These are phyloP conservation scores for Cyberlindnera euphorbiiphila DNA, from an alignment of 805 yeast species.

Conservation along the genomic window DNA sequence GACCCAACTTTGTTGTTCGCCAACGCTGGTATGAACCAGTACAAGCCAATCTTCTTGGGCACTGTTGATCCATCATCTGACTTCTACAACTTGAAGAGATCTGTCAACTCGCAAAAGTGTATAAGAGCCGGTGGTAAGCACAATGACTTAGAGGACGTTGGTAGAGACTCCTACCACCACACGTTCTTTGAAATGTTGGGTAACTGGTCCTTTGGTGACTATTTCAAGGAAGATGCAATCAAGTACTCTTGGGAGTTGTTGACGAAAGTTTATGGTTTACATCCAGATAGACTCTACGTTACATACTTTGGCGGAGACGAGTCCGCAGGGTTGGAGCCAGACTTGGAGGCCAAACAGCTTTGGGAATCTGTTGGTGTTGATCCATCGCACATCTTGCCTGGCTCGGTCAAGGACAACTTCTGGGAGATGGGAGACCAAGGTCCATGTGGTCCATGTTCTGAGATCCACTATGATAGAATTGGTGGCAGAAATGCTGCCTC, in stretches of 20 bases:
- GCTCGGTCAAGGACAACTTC: conserved; percentile 85
- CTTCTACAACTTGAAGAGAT: conserved; percentile 78
- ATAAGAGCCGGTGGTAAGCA: conserved; percentile 99
- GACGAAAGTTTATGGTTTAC: conserved; percentile 79
- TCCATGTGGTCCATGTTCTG: conserved; percentile 99
- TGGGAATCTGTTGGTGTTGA: conserved; percentile 89
- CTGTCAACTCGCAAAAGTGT: conserved; percentile 95
- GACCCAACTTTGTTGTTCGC: conserved; percentile 96
- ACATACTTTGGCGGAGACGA: conserved; percentile 96
- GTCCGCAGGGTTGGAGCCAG: conserved; percentile 80
- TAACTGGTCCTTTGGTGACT: conserved; percentile 99
- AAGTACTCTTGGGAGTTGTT: conserved; percentile 86
- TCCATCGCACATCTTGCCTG: conserved; percentile 91
- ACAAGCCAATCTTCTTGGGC: conserved; percentile 95
- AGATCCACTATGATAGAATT: conserved; percentile 94
- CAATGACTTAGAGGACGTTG: conserved; percentile 96
- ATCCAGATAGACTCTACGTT: conserved; percentile 79
- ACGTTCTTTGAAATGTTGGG: conserved; percentile 99
- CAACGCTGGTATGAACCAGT: conserved; percentile 99
- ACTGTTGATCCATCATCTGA: conserved; percentile 95
- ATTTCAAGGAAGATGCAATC: conserved; percentile 93
- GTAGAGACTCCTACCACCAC: conserved; percentile 96
- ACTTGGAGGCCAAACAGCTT: conserved; percentile 82
- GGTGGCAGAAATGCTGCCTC: conserved; percentile 95
- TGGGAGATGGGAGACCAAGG: conserved; percentile 99